These are phyloP conservation scores for Pichia sorboxylosa DNA, from an alignment of 1,139 yeast species.

Conservation along the genomic window DNA sequence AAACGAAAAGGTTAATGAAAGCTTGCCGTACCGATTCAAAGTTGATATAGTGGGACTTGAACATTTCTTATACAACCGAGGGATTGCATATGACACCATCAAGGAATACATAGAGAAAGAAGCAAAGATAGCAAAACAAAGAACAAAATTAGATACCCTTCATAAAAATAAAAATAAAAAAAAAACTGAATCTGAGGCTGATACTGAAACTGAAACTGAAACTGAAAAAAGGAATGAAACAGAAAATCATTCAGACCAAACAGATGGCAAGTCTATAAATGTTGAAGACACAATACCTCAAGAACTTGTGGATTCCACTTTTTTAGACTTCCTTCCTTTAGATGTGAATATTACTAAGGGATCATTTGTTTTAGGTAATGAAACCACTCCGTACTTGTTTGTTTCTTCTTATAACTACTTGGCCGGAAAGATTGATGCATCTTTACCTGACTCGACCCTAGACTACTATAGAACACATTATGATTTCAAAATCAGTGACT, in stretches of 20 bases:
- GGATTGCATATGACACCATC: slow-evolving; percentile 63
- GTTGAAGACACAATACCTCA: background rate
- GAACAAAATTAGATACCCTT: slow-evolving; percentile 1
- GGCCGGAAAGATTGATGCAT: slow-evolving; percentile 50
- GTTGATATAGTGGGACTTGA: slow-evolving; percentile 68
- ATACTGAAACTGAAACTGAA: background rate
- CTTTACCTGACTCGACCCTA: slow-evolving; percentile 33
- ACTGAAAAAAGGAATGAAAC: background rate
- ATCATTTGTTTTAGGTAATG: slow-evolving; percentile 69
- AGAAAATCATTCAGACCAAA: background rate
- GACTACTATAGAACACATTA: slow-evolving; percentile 45
- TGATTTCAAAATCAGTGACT: slow-evolving; percentile 34
- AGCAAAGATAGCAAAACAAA: background rate
- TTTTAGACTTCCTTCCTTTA: slow-evolving; percentile 26
- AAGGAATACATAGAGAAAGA: slow-evolving; percentile 25
- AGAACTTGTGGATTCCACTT: slow-evolving; percentile 9
- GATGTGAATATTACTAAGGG: slow-evolving; percentile 36
- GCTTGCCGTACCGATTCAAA: slow-evolving; percentile 48
- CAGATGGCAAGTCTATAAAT: background rate
- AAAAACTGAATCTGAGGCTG: background rate
- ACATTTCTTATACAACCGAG: slow-evolving; percentile 67
- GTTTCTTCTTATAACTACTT: slow-evolving; percentile 50
- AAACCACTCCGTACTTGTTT: slow-evolving; percentile 60
- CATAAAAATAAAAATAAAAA: background rate
- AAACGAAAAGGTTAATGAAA: slow-evolving; percentile 29